phyloP scores from a whole-genome alignment of 2,329 filamentous ascomycete species.

The Sclerotinia nivalis region DNA sequence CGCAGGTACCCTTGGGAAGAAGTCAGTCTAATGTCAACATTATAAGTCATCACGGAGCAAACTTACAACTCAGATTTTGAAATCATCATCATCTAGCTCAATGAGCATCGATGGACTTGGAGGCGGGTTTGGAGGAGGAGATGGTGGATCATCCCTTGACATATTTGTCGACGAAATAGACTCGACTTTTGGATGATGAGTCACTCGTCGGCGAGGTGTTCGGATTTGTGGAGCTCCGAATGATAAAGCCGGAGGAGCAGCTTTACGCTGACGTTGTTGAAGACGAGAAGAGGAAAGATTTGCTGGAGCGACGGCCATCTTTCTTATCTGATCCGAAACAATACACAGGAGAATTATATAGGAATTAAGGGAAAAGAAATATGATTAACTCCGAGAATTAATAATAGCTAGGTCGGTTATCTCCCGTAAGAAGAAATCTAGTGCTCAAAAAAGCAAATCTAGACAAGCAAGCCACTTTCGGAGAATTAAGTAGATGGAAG shows the following conservation, averaged over 20 bases:
- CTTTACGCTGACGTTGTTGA: conserved; percentile 2
- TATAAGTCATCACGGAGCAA: neutral
- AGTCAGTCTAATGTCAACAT: neutral
- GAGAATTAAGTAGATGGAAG: conserved; percentile 11
- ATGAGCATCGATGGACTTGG: conserved; percentile 41
- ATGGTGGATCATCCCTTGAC: conserved; percentile 45
- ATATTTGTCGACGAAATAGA: conserved; percentile 28
- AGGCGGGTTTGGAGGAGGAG: conserved; percentile 45
- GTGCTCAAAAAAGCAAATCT: conserved; percentile 2
- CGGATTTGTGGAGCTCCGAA: neutral
- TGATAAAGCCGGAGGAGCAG: conserved; percentile 1
- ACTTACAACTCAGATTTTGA: conserved; percentile 26
- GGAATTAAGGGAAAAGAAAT: neutral
- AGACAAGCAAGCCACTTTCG: conserved; percentile 14
- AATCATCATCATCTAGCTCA: conserved; percentile 17
- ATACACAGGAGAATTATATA: neutral
- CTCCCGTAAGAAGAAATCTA: neutral
- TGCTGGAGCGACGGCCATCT: conserved; percentile 15
- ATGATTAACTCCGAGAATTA: neutral
- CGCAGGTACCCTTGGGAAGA: neutral
- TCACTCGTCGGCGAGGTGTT: neutral
- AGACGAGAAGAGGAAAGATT: conserved; percentile 5
- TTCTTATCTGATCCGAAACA: neutral
- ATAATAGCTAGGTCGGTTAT: neutral
- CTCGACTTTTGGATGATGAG: neutral